Evolutionary conservation across 2,329 filamentous ascomycete genomes (phyloP), one percentile per base, ranked within the genome.

Genomic region (Penicillium palitans): DNA sequence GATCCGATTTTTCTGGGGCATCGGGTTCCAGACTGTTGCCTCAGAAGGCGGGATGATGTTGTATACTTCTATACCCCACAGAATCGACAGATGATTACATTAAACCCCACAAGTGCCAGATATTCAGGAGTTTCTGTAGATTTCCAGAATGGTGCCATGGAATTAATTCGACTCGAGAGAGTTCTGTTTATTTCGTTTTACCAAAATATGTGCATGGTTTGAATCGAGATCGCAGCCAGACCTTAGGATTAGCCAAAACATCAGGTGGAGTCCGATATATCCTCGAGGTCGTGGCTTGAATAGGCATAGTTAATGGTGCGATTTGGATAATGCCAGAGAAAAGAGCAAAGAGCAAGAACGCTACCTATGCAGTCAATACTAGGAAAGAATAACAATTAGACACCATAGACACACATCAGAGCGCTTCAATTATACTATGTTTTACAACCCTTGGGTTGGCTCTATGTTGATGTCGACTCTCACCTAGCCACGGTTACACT

Each of bases 381-480:
- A 12, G 13, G 29, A 49, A 21, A 39, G 13, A 24, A 46, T 5
- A 46, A 9, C 21, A 13, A 19, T 25, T 40, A 46, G 29, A 35
- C 41, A 40, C 6, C 39, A 41, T 45, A 37, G 12, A 29, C 49
- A 33, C 49, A 33, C 24, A 35, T 42, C 15, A 41, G 48, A 41
- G 41, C 51, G 27, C 37, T 46, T 64, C 49, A 45, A 65, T 67
- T 67, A 64, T 62, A 63, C 42, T 62, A 62, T 65, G 62, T 65
- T 67, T 62, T 62, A 62, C 59, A 64, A 41, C 46, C 31, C 31
- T 58, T 12, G 29, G 46, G 51, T 57, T 46, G 48, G 33, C 17
- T 24, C 31, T 53, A 45, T 47, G 52, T 31, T 44, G 13, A 44
- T 25, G 29, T 52, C n/a, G n/a, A 45, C 25, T 19, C 15, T 15